Percentiles rank a stretch among this genome's conserved stretches.
Conservation (phyloP, 768 basidiomycete species). For the Tephrocybe sp. region DNA sequence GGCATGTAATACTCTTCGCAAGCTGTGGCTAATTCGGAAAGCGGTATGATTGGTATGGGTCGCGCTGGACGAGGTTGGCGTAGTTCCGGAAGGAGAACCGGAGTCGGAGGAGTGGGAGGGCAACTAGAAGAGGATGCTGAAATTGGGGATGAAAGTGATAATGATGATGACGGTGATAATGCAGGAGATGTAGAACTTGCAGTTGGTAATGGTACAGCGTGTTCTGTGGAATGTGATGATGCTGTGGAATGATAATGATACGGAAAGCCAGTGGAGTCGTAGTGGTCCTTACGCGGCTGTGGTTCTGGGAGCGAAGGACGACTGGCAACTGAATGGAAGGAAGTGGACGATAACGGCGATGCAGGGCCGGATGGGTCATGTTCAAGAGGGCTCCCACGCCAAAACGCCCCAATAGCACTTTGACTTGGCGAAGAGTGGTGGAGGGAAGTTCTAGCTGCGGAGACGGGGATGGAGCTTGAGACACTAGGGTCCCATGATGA, state of each 20-base stretch:
- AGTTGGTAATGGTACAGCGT: conserved; percentile 19
- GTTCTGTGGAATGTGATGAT: conserved; percentile 10
- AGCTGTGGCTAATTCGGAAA: conserved; percentile 40
- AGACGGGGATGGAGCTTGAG: conserved; percentile 12
- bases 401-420: conserved; percentile 4
- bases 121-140: conserved; percentile 11
- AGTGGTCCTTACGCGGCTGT: conserved; percentile 9
- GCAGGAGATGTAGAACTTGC: conserved; percentile 15
- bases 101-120: conserved; percentile 23
- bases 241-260: conserved; percentile 1
- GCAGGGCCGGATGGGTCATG: conserved; percentile 14
- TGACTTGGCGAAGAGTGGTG: conserved; percentile 5
- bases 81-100: conserved; percentile 21
- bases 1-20: conserved; percentile 28
- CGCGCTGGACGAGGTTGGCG: conserved; percentile 48
- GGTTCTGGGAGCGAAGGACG: not conserved
- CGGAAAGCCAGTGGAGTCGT: conserved; percentile 8
- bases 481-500: conserved; percentile 8
- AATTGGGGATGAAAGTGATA: conserved; percentile 19
- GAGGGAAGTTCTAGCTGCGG: conserved; percentile 15
- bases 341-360: conserved; percentile 10
- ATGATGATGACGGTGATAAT: conserved; percentile 20
- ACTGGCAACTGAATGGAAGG: not conserved
- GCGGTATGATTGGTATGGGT: conserved; percentile 43
- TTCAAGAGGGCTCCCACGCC: conserved; percentile 10